These are phyloP conservation scores for Candida succiphila DNA, from an alignment of 805 yeast species.

Conservation along the genomic window DNA sequence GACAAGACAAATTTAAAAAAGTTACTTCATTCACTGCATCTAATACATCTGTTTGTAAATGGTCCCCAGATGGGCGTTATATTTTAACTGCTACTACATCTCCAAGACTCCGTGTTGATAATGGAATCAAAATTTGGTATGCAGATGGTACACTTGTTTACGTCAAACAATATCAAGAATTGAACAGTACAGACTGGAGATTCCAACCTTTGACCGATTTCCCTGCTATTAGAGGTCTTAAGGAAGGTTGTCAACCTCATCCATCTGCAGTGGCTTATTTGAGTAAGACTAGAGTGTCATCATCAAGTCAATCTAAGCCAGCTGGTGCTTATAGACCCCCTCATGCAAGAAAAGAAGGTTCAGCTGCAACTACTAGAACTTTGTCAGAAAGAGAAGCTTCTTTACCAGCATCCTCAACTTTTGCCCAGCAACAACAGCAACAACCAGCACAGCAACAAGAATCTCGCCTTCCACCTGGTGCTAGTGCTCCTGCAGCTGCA, in stretches of 20 bases:
- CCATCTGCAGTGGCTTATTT: constrained; percentile 53
- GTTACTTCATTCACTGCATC: constrained; percentile 81
- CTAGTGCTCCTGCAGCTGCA: constrained; percentile 25
- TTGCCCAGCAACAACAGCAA: constrained; percentile 3
- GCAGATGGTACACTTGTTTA: constrained; percentile 74
- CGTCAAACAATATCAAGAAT: constrained; percentile 71
- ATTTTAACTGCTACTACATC: constrained; percentile 94
- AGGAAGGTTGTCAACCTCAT: constrained; percentile 59
- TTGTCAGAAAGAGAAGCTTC: constrained; percentile 48
- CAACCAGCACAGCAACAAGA: background rate
- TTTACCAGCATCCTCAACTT: constrained; percentile 19
- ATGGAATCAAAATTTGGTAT: constrained; percentile 91
- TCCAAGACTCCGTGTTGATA: constrained; percentile 94
- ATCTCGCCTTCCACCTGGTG: constrained; percentile 48
- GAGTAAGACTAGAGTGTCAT: constrained; percentile 27
- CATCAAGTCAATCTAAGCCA: constrained; percentile 35
- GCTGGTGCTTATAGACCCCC: constrained; percentile 96
- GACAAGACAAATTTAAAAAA: constrained; percentile 74
- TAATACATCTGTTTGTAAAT: constrained; percentile 91
- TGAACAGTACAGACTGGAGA: constrained; percentile 78
- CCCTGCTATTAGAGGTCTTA: constrained; percentile 40
- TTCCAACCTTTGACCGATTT: constrained; percentile 45
- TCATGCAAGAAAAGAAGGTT: constrained; percentile 59
- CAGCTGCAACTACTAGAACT: constrained; percentile 29
- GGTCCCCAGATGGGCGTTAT: constrained; percentile 96